Conservation (phyloP, 495 filamentous ascomycete species). For the Aspergillus conjunctus region DNA sequence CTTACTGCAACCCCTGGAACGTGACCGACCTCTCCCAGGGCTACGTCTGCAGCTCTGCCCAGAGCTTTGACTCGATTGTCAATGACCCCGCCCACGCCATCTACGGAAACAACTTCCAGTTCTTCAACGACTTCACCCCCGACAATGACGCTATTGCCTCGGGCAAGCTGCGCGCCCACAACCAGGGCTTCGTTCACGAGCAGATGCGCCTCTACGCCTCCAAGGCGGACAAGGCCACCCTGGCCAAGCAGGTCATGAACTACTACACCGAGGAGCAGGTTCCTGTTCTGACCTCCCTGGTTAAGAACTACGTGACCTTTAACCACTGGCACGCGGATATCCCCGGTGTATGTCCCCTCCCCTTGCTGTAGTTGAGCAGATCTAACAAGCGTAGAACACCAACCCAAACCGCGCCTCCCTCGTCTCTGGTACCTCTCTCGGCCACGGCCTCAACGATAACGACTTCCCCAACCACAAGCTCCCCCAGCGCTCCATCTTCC, state of each 20-base stretch:
- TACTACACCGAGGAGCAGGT: constrained; percentile 55
- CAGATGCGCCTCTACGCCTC: constrained; percentile 41
- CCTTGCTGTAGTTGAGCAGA: not conserved
- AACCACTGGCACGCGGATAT: constrained; percentile 55
- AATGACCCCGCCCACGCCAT: constrained; percentile 56
- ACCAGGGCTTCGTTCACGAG: constrained; percentile 53
- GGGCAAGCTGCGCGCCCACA: constrained; percentile 35
- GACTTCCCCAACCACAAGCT: constrained; percentile 41
- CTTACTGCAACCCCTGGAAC: constrained; percentile 48
- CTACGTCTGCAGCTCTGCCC: constrained; percentile 41
- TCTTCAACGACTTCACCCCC: constrained; percentile 49
- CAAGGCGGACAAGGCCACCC: constrained; percentile 36
- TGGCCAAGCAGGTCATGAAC: constrained; percentile 50
- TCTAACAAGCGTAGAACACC: constrained; percentile 38
- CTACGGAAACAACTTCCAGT: constrained; percentile 54
- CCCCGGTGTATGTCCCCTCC: constrained; percentile 44
- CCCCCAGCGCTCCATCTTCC: constrained; percentile 49
- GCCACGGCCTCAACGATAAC: constrained; percentile 51
- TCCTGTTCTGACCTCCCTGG: constrained; percentile 48
- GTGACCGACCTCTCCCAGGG: constrained; percentile 41
- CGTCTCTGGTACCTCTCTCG: constrained; percentile 49
- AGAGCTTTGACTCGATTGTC: constrained; percentile 46
- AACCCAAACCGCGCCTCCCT: constrained; percentile 52
- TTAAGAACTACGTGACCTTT: constrained; percentile 55
- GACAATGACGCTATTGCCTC: constrained; percentile 40